Evolutionary conservation across 768 basidiomycete genomes (phyloP), one percentile per base, ranked within the genome.

Genomic region (Leccinum subtestaceum): DNA sequence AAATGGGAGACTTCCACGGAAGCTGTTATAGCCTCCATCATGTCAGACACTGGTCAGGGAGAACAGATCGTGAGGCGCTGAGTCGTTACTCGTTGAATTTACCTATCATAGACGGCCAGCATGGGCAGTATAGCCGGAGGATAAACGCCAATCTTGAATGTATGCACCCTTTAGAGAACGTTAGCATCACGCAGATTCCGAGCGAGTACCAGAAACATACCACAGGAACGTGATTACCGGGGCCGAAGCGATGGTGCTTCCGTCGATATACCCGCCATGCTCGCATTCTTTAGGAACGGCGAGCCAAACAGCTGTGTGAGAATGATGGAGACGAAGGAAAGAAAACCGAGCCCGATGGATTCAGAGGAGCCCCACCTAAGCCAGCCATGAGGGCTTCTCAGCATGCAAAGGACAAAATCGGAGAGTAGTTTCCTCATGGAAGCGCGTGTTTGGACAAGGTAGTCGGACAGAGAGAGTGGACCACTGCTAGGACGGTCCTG

Each of bases 301-400:
- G 86, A 87, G 7, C 92, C 93, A 62, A 93, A 91, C 19, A 93
- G 72, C 69, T 95, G 91, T 1, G 87, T 87, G 27, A 93, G 69
- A 64, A 93, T 81, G 65, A 93, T 93, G 10, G 82, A 78, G 51
- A 85, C 66, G 73, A 93, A 94, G 0, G 87, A 87, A 29, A 94
- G 78, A 79, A 95, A 94, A 0, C 93, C 93, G 25, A 95, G 82
- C 4, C 93, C 92, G 50, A 93, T 88, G 74, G 91, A 91, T 67
- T 92, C 81, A 0, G 92, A 86, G 0, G 87, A 87, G 9, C 89
- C 92, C 89, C 89, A 94, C 5, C 84, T 85, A 38, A 31, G 15
- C 29, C n/a, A 25, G 40, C 8, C 4, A n/a, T 0, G 17, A 43
- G 40, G n/a, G n/a, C 40, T n/a, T 43, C 17, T 43, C 40, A 43